Evolutionary conservation across 805 yeast genomes (phyloP), one percentile per base, ranked within the genome.

Genomic region (Candida gorgasii): DNA sequence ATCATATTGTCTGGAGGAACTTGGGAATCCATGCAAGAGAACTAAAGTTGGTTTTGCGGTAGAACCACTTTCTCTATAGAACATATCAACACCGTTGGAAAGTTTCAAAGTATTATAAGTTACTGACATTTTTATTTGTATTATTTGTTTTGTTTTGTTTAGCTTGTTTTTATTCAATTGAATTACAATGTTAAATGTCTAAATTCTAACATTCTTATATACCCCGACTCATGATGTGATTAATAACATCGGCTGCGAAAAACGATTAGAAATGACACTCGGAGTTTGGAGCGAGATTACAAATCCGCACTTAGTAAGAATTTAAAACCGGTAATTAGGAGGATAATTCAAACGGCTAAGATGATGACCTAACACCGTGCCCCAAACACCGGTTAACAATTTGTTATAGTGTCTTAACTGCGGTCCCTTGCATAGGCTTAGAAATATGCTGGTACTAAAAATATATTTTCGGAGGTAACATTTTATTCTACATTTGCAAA

Each of bases 1-100:
- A 30, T 69, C 52, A 53, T 53, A 72, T 66, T 58, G 61, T 43
- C 60, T 58, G 1, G 76, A 71, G 3, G 77, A 69, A 3, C 73
- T 57, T 8, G 77, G 77, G 43, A 55, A 72, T 1, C 77, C 77
- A 47, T 72, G 77, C 16, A 72, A 59, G 32, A 72, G 56, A 18
- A 72, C 47, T n/a, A 72, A 42, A 6, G 49, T 52, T 4, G 71
- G 68, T n/a, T 53, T 53, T n/a, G 39, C 20, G 5, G 14, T 8
- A 11, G 29, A 22, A 3, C 59, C 59, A 14, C 50, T 46, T 40
- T 53, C 57, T 18, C 40, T 22, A 32, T 51, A 54, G 41, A 51
- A 51, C 14, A 52, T 30, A 12, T 51, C 48, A 5, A 47, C 49
- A 11, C 46, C 49, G 36, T 49, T 48, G 30, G 28, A 9, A 14